Conservation (phyloP, 805 yeast genomes). For the Candida odintsovae region DNA sequence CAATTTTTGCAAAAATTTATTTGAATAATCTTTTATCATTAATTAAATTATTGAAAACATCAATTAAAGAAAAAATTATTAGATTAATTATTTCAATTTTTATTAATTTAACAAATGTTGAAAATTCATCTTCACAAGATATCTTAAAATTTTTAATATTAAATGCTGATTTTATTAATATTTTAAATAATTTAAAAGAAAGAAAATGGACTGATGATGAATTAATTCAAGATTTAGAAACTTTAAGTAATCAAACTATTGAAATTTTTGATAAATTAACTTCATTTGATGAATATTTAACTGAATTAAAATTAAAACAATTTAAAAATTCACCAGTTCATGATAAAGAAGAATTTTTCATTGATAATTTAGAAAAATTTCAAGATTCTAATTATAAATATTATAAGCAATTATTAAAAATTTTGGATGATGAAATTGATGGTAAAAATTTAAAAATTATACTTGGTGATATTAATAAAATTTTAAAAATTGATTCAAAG, state of each 20-base stretch:
- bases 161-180: conserved; percentile 69
- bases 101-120: conserved; percentile 47
- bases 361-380: conserved; percentile 71
- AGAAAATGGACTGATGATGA: conserved; percentile 96
- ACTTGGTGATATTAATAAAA: conserved; percentile 59
- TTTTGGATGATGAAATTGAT: conserved; percentile 37
- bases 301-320: conserved; percentile 74
- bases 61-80: conserved; percentile 89
- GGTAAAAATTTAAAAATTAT: conserved; percentile 49
- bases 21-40: conserved; percentile 38
- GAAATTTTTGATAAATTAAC: conserved; percentile 75
- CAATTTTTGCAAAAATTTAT: conserved; percentile 49
- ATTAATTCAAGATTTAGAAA: conserved; percentile 63
- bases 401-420: conserved; percentile 52
- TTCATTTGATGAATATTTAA: conserved; percentile 85
- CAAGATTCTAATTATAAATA: conserved; percentile 73
- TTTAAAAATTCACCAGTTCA: conserved; percentile 93
- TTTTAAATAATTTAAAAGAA: conserved; percentile 63
- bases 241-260: conserved; percentile 53
- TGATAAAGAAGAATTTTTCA: conserved; percentile 83
- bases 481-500: conserved; percentile 59
- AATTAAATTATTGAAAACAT: conserved; percentile 58
- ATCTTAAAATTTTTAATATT: conserved; percentile 62
- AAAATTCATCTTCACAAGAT: conserved; percentile 32
- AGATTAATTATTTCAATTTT: conserved; percentile 76